Evolutionary conservation across 768 basidiomycete genomes (phyloP).

Genomic region (Trametes punicea): DNA sequence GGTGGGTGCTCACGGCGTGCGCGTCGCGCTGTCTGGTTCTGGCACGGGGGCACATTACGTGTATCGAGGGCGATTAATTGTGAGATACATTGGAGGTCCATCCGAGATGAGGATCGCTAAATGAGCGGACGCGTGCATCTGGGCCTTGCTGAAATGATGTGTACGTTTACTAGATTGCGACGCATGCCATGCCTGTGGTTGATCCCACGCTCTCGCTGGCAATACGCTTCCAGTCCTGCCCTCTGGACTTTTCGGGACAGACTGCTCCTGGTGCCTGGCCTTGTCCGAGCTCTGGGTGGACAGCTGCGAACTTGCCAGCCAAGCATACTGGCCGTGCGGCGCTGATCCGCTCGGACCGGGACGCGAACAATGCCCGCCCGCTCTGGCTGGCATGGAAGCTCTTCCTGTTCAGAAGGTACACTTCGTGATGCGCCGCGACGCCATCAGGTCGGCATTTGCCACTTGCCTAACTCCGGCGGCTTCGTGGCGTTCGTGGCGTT

Average conservation of each 20-base stretch:
- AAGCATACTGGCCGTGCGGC: background rate
- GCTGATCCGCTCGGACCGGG: background rate
- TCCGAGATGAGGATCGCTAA: background rate
- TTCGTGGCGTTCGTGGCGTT: slow-evolving; percentile 6
- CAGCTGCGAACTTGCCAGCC: background rate
- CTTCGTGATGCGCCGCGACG: slow-evolving; percentile 10
- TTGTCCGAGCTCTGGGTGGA: too few species aligned
- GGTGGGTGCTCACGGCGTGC: too few species aligned
- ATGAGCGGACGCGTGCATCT: background rate
- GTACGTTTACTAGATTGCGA: background rate
- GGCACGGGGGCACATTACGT: background rate
- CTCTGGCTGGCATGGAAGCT: background rate
- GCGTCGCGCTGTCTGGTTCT: background rate
- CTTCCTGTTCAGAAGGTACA: background rate
- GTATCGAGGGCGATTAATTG: slow-evolving; percentile 3
- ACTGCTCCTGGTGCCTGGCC: background rate
- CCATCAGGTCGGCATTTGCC: background rate
- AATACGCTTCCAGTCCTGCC: too few species aligned
- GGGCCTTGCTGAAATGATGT: background rate
- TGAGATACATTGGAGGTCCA: background rate
- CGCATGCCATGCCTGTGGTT: background rate
- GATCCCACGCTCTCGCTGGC: background rate
- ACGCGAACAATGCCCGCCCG: background rate
- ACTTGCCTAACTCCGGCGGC: background rate
- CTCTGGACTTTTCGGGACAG: background rate